phyloP scores from a whole-genome alignment of 2,329 filamentous ascomycete species.

The Aspergillus calidoustus region DNA sequence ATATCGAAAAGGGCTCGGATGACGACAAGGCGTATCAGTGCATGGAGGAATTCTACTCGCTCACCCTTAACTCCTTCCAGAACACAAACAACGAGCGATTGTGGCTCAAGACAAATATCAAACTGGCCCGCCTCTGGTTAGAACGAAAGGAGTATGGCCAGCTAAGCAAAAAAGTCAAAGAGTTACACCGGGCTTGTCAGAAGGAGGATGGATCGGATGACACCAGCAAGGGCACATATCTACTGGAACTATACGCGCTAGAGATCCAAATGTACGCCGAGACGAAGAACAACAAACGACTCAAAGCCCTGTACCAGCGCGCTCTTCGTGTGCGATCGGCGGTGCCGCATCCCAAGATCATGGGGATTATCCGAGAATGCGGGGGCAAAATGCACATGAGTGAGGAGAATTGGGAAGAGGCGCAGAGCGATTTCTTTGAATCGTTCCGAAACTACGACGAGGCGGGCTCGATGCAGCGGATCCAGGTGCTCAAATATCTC shows the following conservation, averaged over 20 bases:
- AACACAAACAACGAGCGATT: conserved; percentile 96
- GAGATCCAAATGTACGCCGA: conserved; percentile 99
- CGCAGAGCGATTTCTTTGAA: conserved; percentile 97
- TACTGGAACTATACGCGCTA: conserved; percentile 91
- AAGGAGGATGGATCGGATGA: conserved; percentile 79
- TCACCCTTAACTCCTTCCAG: conserved; percentile 93
- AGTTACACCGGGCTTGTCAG: conserved; percentile 89
- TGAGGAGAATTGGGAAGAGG: conserved; percentile 98
- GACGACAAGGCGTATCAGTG: conserved; percentile 73
- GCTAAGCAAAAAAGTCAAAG: conserved; percentile 80
- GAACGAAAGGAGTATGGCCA: conserved; percentile 86
- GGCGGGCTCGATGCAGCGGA: conserved; percentile 91
- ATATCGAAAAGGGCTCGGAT: conserved; percentile 88
- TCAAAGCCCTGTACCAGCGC: conserved; percentile 90
- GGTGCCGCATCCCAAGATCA: conserved; percentile 96
- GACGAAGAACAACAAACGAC: conserved; percentile 94
- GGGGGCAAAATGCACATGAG: conserved; percentile 99
- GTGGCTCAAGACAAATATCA: conserved; percentile 98
- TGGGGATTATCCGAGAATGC: conserved; percentile 98
- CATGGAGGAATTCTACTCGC: conserved; percentile 94
- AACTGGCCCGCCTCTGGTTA: conserved; percentile 87
- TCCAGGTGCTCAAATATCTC: conserved; percentile 96
- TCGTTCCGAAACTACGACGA: conserved; percentile 99
- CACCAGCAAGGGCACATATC: conserved; percentile 93
- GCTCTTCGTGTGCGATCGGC: conserved; percentile 94